Evolutionary conservation across 306 rosid species (phyloP).

Genomic region (Vigna unguiculata): DNA sequence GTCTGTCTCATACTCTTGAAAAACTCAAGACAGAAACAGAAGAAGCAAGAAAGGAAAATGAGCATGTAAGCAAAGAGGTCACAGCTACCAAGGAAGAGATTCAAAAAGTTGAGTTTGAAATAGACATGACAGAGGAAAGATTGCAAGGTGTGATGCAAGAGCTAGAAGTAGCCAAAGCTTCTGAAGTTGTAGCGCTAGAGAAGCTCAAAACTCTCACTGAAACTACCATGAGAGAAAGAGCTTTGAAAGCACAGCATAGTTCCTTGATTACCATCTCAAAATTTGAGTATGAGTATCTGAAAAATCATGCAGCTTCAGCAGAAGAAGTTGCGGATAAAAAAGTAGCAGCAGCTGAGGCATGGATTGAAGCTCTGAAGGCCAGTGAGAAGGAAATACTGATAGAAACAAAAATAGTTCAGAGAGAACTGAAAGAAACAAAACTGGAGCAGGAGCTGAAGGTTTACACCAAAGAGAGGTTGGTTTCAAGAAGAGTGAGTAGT

Average conservation of each 20-base stretch:
- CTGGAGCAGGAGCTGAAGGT: slow-evolving; percentile 55
- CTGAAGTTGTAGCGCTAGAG: slow-evolving; percentile 69
- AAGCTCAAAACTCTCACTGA: slow-evolving; percentile 67
- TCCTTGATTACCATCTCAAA: slow-evolving; percentile 75
- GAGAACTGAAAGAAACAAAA: slow-evolving; percentile 63
- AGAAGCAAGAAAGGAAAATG: slow-evolving; percentile 65
- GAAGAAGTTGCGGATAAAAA: slow-evolving; percentile 84
- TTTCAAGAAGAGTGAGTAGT: slow-evolving; percentile 52
- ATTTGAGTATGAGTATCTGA: slow-evolving; percentile 81
- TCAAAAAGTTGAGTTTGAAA: slow-evolving; percentile 59
- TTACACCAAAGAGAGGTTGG: slow-evolving; percentile 48
- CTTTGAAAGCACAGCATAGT: slow-evolving; percentile 57
- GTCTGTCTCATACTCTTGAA: slow-evolving; percentile 64
- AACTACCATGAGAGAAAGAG: slow-evolving; percentile 64
- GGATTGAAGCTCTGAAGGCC: slow-evolving; percentile 90
- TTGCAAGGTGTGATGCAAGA: slow-evolving; percentile 69
- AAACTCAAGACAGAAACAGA: slow-evolving; percentile 65
- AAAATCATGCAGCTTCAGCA: slow-evolving; percentile 72
- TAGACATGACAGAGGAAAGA: slow-evolving; percentile 67
- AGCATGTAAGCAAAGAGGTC: slow-evolving; percentile 52
- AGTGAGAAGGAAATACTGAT: slow-evolving; percentile 79
- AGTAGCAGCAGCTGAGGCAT: slow-evolving; percentile 85
- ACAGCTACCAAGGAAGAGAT: slow-evolving; percentile 56
- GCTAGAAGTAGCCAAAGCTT: slow-evolving; percentile 68
- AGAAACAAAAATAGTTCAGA: slow-evolving; percentile 60